Evolutionary conservation across 176 grass and related monocot species (phyloP), one percentile per base, ranked within the genome.

Genomic region (Themeda triandra): DNA sequence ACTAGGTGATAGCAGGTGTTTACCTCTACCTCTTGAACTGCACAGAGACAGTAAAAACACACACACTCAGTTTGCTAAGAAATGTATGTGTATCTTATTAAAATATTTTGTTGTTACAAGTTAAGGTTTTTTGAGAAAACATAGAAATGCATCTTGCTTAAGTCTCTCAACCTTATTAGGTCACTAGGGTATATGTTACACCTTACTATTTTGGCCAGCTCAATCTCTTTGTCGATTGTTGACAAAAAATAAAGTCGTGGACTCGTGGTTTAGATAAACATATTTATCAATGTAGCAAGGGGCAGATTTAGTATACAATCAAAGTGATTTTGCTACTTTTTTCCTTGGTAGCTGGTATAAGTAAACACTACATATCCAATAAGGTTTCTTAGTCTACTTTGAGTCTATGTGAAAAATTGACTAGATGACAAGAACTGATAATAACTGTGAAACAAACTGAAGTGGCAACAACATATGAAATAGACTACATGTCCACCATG

Each of bases 21-120:
- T 94, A 18, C 65, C 35, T 75, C 81, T 94, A 51, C 71, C 87
- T 80, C 87, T 86, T 74, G 35, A 70, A 79, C 89, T 94, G 87
- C 86, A 92, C 5, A 78, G 29, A 81, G 77, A 46, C 15, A 80
- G 17, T 73, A 78, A 56, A 35, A 73, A 15, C 19, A 27, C 68
- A 15, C 19, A 27, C 68, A 66, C 36, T 49, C 5, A 79, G 13
- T 69, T 53, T 41, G 21, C 65, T 28, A 13, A 69, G 19, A n/a
- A 75, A 80, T 30, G 31, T 18, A 62, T 84, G 66, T 25, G 49
- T 41, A 40, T 37, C 13, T 80, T 88, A 19, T 74, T 27, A 81
- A 60, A 59, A 24, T 44, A 75, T 51, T 18, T 82, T 29, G 44
- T n/a, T 66, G 10, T 80, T 74, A 46, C 40, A 48, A 10, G 33